Evolutionary conservation across 2,329 filamentous ascomycete species (phyloP).

Genomic region (Metarhizium album): DNA sequence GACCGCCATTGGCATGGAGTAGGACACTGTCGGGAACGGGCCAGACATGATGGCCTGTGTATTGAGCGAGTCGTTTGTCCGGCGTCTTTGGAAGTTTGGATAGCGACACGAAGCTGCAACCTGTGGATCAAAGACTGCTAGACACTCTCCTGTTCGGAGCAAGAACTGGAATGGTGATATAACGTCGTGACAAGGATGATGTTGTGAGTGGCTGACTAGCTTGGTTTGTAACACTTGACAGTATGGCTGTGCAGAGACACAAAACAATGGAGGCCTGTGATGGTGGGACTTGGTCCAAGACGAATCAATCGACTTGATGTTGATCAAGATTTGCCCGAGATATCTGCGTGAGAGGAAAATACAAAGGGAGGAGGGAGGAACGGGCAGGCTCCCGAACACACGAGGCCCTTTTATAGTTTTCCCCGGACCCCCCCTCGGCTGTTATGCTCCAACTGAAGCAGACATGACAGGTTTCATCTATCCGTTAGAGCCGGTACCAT

Average conservation of each 20-base stretch:
- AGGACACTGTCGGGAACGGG: conserved; percentile 42
- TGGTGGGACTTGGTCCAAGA: background rate
- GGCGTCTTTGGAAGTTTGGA: conserved; percentile 10
- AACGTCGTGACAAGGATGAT: background rate
- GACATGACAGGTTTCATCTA: conserved; percentile 33
- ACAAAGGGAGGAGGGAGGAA: conserved; percentile 43
- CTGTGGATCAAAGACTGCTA: conserved; percentile 1
- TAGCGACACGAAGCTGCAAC: background rate
- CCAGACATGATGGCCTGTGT: conserved; percentile 43
- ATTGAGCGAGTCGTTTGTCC: conserved; percentile 9
- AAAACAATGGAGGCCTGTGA: background rate
- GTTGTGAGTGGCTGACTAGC: background rate
- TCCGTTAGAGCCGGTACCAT: conserved; percentile 27
- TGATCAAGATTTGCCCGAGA: conserved; percentile 1
- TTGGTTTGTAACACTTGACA: background rate
- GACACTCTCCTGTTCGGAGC: background rate
- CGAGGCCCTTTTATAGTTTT: conserved; percentile 55
- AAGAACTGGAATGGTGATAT: background rate
- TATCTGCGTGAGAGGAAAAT: conserved; percentile 6
- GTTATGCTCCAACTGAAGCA: conserved; percentile 23
- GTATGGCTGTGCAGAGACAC: background rate
- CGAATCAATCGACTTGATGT: background rate
- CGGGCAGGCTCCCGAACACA: conserved; percentile 31
- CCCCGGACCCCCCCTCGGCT: conserved; percentile 22
- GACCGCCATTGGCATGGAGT: conserved; percentile 51